Evolutionary conservation across 305 asterid species (phyloP).

Genomic region (Fraxinus angustifolia): DNA sequence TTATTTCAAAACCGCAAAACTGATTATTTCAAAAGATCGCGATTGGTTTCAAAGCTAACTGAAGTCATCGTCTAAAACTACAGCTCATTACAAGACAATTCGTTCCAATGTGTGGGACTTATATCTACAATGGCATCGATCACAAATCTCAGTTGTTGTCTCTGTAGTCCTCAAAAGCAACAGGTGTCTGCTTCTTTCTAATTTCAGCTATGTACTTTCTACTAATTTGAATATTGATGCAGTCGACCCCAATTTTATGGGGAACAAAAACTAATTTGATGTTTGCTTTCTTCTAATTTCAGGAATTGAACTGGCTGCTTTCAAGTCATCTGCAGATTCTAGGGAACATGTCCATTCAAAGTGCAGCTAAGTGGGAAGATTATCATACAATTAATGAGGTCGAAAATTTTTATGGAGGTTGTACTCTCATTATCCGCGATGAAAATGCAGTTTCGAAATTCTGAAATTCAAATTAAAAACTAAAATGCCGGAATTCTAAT

Average conservation of each 20-base stretch:
- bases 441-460: background rate
- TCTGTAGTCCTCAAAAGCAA: constrained; percentile 35
- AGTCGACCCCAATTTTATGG: background rate
- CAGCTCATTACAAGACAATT: constrained; percentile 93
- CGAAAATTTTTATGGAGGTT: background rate
- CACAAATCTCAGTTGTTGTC: constrained; percentile 78
- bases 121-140: constrained; percentile 80
- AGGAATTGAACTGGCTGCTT: background rate
- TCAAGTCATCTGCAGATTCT: background rate
- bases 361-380: background rate
- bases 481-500: background rate
- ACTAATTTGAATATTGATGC: background rate
- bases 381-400: background rate
- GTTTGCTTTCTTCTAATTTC: background rate
- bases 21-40: background rate
- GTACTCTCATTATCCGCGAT: background rate
- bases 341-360: background rate
- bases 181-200: constrained; percentile 23
- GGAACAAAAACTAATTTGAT: background rate
- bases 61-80: constrained; percentile 11
- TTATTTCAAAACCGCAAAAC: background rate
- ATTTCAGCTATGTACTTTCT: background rate
- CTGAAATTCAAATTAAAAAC: background rate
- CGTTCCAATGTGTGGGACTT: constrained; percentile 85
- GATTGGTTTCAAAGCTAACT: background rate